Conservation (phyloP, 2,329 filamentous ascomycete species). For the Periglandula ipomoeae region DNA sequence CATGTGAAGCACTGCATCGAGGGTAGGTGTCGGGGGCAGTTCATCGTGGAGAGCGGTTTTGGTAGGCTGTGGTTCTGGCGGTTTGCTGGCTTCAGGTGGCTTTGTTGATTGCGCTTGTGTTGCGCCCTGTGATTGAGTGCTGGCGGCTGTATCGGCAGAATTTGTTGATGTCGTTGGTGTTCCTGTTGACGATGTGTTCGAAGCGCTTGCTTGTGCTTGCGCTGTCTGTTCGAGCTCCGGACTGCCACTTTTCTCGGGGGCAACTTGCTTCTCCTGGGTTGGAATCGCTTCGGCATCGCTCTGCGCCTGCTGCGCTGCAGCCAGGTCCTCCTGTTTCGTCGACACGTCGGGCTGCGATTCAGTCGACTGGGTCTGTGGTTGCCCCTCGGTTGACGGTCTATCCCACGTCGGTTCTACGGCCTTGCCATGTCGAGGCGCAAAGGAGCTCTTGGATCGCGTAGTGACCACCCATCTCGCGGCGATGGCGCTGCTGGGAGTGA, state of each 20-base stretch:
- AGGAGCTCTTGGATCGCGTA: slow-evolving; percentile 33
- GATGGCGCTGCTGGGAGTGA: neutral
- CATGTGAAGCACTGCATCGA: slow-evolving; percentile 43
- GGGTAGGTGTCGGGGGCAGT: slow-evolving; percentile 23
- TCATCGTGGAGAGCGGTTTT: slow-evolving; percentile 7
- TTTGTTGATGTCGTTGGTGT: neutral
- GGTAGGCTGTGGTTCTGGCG: neutral
- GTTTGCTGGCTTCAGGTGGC: neutral
- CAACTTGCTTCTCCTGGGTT: neutral
- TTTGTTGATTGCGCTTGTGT: neutral
- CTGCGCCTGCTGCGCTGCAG: slow-evolving; percentile 1
- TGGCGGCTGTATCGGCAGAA: neutral
- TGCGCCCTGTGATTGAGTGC: neutral
- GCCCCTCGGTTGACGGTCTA: slow-evolving; percentile 3
- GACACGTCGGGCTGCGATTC: slow-evolving; percentile 3
- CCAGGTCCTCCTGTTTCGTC: neutral
- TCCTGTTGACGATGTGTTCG: neutral
- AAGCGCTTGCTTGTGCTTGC: neutral
- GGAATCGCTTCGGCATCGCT: neutral
- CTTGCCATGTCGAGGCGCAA: slow-evolving; percentile 50
- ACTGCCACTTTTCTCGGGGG: neutral
- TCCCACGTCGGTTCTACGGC: slow-evolving; percentile 44
- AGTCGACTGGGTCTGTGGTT: slow-evolving; percentile 11
- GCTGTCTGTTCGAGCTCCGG: neutral
- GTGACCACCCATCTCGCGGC: slow-evolving; percentile 19